Conservation (phyloP, 2,329 filamentous ascomycete genomes). For the Lasiodiplodia hormozganensis region DNA sequence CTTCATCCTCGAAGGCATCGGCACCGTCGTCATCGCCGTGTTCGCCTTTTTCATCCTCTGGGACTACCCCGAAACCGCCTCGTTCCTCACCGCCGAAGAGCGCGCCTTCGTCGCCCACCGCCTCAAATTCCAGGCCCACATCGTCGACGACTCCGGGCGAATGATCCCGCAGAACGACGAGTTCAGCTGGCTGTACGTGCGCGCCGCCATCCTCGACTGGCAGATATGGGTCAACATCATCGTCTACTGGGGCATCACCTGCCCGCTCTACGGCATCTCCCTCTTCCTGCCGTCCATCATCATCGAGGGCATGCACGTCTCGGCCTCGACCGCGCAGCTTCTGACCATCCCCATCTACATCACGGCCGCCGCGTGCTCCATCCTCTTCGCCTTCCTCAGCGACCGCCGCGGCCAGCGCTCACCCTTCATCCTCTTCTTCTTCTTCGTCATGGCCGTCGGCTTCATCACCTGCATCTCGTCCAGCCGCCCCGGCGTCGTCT, state of each 20-base stretch:
- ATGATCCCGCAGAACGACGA: slow-evolving; percentile 15
- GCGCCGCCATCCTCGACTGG: slow-evolving; percentile 14
- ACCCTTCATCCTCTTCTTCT: slow-evolving; percentile 37
- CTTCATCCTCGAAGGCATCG: slow-evolving; percentile 33
- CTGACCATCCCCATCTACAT: slow-evolving; percentile 39
- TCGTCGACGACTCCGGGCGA: slow-evolving; percentile 25
- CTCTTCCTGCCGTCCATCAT: slow-evolving; percentile 37
- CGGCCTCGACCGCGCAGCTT: slow-evolving; percentile 39
- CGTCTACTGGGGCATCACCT: slow-evolving; percentile 19
- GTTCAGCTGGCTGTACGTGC: slow-evolving; percentile 12
- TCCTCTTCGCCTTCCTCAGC: slow-evolving; percentile 36
- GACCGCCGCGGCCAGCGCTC: slow-evolving; percentile 39
- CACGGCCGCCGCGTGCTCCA: slow-evolving; percentile 36
- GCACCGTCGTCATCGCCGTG: slow-evolving; percentile 29
- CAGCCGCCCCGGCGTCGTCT: slow-evolving; percentile 49
- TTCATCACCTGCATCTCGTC: slow-evolving; percentile 51
- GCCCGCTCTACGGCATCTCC: slow-evolving; percentile 46
- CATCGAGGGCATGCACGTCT: slow-evolving; percentile 35
- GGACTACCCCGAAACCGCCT: slow-evolving; percentile 57
- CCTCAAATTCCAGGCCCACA: slow-evolving; percentile 14
- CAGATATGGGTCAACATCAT: slow-evolving; percentile 16
- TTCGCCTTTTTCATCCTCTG: slow-evolving; percentile 59
- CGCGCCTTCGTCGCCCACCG: slow-evolving; percentile 38
- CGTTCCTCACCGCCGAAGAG: slow-evolving; percentile 37
- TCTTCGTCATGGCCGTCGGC: slow-evolving; percentile 50